phyloP scores from a whole-genome alignment of 2,329 filamentous ascomycete genomes.

The Ophiognomonia clavigignenti-juglandacearum region DNA sequence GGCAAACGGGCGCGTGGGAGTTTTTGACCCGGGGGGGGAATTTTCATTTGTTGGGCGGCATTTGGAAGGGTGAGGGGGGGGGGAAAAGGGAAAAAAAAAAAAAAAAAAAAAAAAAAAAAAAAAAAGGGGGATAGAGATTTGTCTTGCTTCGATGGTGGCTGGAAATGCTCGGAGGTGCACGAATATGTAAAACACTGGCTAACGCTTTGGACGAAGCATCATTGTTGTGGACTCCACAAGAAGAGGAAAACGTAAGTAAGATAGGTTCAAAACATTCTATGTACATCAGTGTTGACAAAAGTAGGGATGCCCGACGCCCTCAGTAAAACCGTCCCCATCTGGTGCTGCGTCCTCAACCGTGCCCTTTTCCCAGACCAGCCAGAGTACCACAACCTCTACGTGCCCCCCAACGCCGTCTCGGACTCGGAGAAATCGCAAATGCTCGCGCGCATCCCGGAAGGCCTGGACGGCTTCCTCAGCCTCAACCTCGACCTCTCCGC shows the following conservation, averaged over 20 bases:
- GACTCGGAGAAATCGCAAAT: constrained; percentile 79
- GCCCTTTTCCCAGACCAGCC: constrained; percentile 62
- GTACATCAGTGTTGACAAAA: not conserved
- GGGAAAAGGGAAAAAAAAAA: too few species aligned
- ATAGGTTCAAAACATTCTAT: not conserved
- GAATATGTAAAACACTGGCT: not conserved
- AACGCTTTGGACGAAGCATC: constrained; percentile 39
- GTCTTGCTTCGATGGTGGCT: too few species aligned
- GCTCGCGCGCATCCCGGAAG: constrained; percentile 52
- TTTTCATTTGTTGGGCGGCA: constrained; percentile 67
- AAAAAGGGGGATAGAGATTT: too few species aligned
- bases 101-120: too few species aligned
- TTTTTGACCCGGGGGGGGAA: constrained; percentile 86
- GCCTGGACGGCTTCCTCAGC: constrained; percentile 40
- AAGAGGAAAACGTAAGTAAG: constrained; percentile 69
- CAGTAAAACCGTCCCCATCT: constrained; percentile 89
- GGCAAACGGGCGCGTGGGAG: constrained; percentile 84
- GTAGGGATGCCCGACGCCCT: constrained; percentile 87
- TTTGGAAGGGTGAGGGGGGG: constrained; percentile 65
- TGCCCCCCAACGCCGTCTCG: constrained; percentile 68
- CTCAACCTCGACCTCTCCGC: constrained; percentile 56
- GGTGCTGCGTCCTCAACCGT: constrained; percentile 83
- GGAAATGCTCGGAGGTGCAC: constrained; percentile 19
- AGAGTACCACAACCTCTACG: constrained; percentile 51
- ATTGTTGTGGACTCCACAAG: constrained; percentile 92